phyloP scores from a whole-genome alignment of 495 filamentous ascomycete genomes.

The Bathelium albidoporum region DNA sequence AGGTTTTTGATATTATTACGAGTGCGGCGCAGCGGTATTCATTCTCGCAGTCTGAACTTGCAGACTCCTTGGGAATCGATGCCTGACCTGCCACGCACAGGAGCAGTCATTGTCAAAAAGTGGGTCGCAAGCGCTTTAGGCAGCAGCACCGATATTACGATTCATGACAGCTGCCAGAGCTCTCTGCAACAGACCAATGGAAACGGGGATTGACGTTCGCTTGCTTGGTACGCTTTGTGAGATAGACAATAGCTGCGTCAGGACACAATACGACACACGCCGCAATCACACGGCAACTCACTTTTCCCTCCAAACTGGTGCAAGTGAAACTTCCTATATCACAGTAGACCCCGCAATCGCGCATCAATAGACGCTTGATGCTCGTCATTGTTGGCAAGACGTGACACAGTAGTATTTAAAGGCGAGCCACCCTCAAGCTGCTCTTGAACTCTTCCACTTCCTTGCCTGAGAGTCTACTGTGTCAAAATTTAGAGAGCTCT shows the following conservation, averaged over 20 bases:
- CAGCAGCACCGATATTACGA: neutral
- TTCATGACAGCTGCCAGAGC: neutral
- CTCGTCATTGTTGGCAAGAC: too few relatives aligned
- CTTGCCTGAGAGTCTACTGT: neutral
- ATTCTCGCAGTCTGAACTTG: neutral
- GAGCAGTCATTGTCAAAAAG: neutral
- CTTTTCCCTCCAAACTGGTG: too few relatives aligned
- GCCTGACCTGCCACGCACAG: neutral
- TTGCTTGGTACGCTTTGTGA: neutral
- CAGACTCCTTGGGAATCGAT: neutral
- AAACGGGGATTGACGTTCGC: neutral
- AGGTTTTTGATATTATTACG: neutral
- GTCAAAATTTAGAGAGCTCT: neutral
- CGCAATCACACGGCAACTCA: too few relatives aligned
- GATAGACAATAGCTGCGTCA: too few relatives aligned
- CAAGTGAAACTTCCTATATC: neutral
- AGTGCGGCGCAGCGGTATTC: neutral
- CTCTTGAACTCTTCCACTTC: neutral
- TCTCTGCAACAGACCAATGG: neutral
- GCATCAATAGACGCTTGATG: too few relatives aligned
- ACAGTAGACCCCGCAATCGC: neutral
- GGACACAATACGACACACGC: too few relatives aligned
- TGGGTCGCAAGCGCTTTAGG: neutral
- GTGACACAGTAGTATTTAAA: too few relatives aligned
- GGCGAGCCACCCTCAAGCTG: neutral